Percentiles rank a stretch among this genome's conserved stretches.
Conservation (phyloP, 1,139 yeast species). For the Scheffersomyces parashehatae region DNA sequence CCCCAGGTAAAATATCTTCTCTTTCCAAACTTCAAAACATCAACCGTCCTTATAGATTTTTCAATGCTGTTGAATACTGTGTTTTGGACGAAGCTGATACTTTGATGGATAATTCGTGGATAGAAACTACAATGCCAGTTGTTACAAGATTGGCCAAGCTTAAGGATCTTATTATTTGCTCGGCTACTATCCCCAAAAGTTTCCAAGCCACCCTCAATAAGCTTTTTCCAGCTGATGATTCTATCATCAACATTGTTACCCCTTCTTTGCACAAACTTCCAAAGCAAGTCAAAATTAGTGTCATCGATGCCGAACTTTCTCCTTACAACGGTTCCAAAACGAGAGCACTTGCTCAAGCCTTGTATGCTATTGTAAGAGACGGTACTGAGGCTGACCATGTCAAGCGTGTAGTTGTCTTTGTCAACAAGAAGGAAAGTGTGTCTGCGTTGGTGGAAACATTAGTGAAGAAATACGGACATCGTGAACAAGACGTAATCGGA, state of each 20-base stretch:
- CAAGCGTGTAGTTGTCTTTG: slow-evolving; percentile 85
- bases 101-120: slow-evolving; percentile 80
- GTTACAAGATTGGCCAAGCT: slow-evolving; percentile 55
- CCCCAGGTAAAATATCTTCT: slow-evolving; percentile 69
- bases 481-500: slow-evolving; percentile 47
- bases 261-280: slow-evolving; percentile 86
- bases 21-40: slow-evolving; percentile 45
- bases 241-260: slow-evolving; percentile 64
- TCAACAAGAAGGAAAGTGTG: slow-evolving; percentile 72
- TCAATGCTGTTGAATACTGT: slow-evolving; percentile 53
- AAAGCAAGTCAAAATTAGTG: slow-evolving; percentile 64
- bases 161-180: slow-evolving; percentile 69
- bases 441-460: slow-evolving; percentile 56
- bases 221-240: slow-evolving; percentile 61
- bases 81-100: slow-evolving; percentile 98
- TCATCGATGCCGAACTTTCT: slow-evolving; percentile 70
- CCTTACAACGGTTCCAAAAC: slow-evolving; percentile 84
- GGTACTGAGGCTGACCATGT: slow-evolving; percentile 76
- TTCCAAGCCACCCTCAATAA: slow-evolving; percentile 64
- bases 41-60: slow-evolving; percentile 48
- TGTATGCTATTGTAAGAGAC: slow-evolving; percentile 83
- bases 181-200: slow-evolving; percentile 86
- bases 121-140: slow-evolving; percentile 62
- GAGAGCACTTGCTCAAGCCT: slow-evolving; percentile 83
- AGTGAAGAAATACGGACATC: slow-evolving; percentile 53